Percentiles rank a stretch among this genome's conserved stretches.
Conservation (phyloP, 73 alveolate genomes). For the Paramecium caudatum region DNA sequence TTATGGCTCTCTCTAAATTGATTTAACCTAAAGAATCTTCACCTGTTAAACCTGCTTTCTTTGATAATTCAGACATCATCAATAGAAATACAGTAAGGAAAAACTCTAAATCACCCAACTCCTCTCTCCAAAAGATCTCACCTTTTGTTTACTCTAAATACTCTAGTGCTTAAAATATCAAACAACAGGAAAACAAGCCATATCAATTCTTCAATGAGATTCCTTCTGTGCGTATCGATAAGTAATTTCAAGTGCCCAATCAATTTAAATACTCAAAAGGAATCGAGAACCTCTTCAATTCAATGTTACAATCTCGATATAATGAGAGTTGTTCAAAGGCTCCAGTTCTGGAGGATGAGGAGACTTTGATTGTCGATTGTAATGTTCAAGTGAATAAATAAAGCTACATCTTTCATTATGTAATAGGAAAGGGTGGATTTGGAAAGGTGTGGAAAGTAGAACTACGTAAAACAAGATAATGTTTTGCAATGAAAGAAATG, state of each 20-base stretch:
- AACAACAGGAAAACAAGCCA: background rate
- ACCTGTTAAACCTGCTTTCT: background rate
- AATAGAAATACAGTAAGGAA: background rate
- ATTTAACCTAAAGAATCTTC: slow-evolving; percentile 1
- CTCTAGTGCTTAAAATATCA: background rate
- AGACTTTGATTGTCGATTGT: slow-evolving; percentile 6
- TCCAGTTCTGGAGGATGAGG: background rate
- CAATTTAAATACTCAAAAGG: slow-evolving; percentile 17
- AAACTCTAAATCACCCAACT: slow-evolving; percentile 9
- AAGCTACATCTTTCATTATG: slow-evolving; percentile 81
- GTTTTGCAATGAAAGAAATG: slow-evolving; percentile 91
- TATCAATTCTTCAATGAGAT: background rate
- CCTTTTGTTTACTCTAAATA: slow-evolving; percentile 27
- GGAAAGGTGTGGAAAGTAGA: slow-evolving; percentile 95
- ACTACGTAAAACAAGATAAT: slow-evolving; percentile 78
- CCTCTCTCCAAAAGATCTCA: background rate
- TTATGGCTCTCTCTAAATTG: background rate
- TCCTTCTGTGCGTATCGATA: background rate
- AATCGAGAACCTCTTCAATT: slow-evolving; percentile 34
- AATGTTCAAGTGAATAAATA: slow-evolving; percentile 60
- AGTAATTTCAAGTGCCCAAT: background rate
- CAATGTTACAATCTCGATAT: background rate
- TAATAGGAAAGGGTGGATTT: slow-evolving; percentile 93
- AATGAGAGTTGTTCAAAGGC: slow-evolving; percentile 12
- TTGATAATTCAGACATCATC: slow-evolving; percentile 6